Percentiles rank a stretch among this genome's conserved stretches.
phyloP scores from a whole-genome alignment of 257 asterid species.

The Osmanthus fragrans region DNA sequence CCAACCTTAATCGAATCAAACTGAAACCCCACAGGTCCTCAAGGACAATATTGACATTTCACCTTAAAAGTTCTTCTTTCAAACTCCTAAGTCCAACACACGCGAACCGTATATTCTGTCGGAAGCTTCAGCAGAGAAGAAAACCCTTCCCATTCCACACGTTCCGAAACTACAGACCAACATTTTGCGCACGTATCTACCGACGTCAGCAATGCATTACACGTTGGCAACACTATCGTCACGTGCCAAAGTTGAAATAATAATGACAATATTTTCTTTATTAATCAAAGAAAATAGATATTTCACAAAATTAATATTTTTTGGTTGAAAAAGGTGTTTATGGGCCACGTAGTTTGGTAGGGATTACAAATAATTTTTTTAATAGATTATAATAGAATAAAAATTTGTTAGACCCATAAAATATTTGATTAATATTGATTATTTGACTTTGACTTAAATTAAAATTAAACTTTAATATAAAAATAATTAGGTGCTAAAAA shows the following conservation, averaged over 20 bases:
- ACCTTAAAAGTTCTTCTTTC: constrained; percentile 21
- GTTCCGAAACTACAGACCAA: constrained; percentile 16
- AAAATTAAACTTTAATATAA: too few relatives aligned
- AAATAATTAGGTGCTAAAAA: too few relatives aligned
- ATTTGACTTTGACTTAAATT: too few relatives aligned
- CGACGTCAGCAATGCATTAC: constrained; percentile 31
- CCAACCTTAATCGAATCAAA: not conserved
- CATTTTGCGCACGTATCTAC: constrained; percentile 30
- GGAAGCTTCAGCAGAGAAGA: constrained; percentile 27
- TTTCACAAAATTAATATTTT: too few relatives aligned
- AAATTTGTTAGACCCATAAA: too few relatives aligned
- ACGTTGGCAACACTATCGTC: constrained; percentile 23
- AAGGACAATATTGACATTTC: constrained; percentile 38
- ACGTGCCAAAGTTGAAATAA: not conserved
- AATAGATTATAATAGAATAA: too few relatives aligned
- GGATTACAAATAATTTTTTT: too few relatives aligned
- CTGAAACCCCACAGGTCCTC: not conserved
- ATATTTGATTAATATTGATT: too few relatives aligned
- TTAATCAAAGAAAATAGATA: too few relatives aligned
- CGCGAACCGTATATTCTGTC: constrained; percentile 61
- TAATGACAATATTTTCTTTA: too few relatives aligned
- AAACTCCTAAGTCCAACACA: constrained; percentile 42
- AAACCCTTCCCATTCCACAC: constrained; percentile 28
- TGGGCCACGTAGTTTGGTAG: too few relatives aligned
- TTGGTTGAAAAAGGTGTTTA: too few relatives aligned